Evolutionary conservation across 1,139 yeast species (phyloP), one percentile per base, ranked within the genome.

Genomic region (Suhomyces anneliseae): DNA sequence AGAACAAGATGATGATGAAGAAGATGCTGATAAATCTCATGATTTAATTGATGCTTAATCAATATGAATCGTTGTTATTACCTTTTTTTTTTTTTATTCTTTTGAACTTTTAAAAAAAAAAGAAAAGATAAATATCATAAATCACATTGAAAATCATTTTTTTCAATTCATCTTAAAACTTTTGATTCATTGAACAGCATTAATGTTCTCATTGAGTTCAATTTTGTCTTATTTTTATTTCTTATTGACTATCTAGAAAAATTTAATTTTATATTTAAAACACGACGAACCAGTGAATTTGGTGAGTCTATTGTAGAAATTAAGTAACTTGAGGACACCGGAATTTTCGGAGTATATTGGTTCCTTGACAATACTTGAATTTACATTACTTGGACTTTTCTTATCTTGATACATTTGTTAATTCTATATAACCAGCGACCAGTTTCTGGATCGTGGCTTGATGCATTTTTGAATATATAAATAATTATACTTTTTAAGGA

Each of bases 1-100:
- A 66, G 77, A 71, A 48, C 74, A 72, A 58, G 85, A 81, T 39
- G 82, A 74, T 36, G 87, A 80, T 38, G 86, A 82, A 36, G 80
- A 75, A 31, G 70, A 66, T 48, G 59, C 58, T 12, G 70, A 68
- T 58, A 59, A 62, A 57, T 61, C 64, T 44, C 66, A 62, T 44
- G 67, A 65, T 47, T 59, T 59, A 63, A 79, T 81, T 60, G 85
- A 80, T 59, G 83, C 85, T 61, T 81, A 69, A 64, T 19, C 8
- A 19, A 19, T 19, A 19, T 19, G 24, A 19, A 19, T 19, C 24
- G 3, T 19, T 19, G 24, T 19, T 19, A 19, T 19, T 19, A 19
- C 24, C 6, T 19, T 19, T 19, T 19, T 19, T 19, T 3, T 19
- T 19, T 19, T 19, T 19, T 6, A 19, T 19, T 19, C 6, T 4